Conservation (phyloP, 2,329 filamentous ascomycete species). For the Aspergillus tubingensis region DNA sequence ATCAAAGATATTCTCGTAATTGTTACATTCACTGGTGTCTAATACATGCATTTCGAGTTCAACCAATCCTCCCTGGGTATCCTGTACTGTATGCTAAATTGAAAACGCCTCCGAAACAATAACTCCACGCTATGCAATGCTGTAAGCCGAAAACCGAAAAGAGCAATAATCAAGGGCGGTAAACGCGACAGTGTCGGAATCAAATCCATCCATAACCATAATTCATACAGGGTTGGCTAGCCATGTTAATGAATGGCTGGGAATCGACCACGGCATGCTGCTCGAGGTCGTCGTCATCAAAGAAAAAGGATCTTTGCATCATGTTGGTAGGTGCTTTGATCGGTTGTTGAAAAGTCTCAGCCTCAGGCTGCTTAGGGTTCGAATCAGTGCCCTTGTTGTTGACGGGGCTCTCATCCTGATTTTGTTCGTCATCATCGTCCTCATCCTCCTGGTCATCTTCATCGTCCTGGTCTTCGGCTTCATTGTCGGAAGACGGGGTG, state of each 20-base stretch:
- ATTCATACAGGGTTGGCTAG: constrained; percentile 33
- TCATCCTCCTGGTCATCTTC: constrained; percentile 54
- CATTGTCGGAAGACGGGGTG: constrained; percentile 63
- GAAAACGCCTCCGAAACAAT: constrained; percentile 18
- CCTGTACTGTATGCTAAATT: constrained; percentile 27
- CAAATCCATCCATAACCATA: constrained; percentile 40
- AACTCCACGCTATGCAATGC: constrained; percentile 39
- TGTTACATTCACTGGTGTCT: constrained; percentile 14
- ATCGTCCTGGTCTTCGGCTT: constrained; percentile 59
- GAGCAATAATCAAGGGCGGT: constrained; percentile 7
- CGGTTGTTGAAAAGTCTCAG: constrained; percentile 20
- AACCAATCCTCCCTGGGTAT: constrained; percentile 29
- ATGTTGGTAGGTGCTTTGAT: constrained; percentile 29
- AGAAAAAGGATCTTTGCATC: constrained; percentile 37
- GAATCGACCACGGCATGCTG: constrained; percentile 24
- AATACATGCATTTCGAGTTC: constrained; percentile 16
- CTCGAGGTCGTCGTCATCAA: constrained; percentile 33
- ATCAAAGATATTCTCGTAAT: not conserved
- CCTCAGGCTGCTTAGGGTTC: constrained; percentile 16
- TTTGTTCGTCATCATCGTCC: constrained; percentile 18
- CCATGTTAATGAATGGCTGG: constrained; percentile 31
- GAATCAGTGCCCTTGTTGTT: constrained; percentile 7
- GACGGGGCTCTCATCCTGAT: constrained; percentile 16
- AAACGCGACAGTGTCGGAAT: constrained; percentile 11
- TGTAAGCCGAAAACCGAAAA: constrained; percentile 15